Base-by-base conservation (phyloP, 2,329 filamentous ascomycete species). In the Lizonia empirigonia region DNA sequence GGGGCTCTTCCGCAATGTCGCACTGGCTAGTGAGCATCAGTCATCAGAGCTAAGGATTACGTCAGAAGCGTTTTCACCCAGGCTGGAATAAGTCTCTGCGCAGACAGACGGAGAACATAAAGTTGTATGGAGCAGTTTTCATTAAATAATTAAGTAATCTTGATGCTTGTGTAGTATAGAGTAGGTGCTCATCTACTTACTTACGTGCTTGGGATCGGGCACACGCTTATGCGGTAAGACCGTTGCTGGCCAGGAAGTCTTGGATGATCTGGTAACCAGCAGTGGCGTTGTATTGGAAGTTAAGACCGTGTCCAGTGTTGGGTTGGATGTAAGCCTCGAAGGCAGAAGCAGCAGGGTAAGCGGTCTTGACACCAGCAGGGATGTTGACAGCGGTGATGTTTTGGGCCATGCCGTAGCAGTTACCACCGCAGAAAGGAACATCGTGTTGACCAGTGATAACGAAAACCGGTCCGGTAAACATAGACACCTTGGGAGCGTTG, bases 401-500 rank as follows among this genome's bases (percentile, higher is more conserved):
- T 16, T 69, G 73, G 3, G 74, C 63, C 39, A 39, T 39, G 12
- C 47, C 56, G 30, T 56, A 63, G 71, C 84, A 87, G 67, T 87
- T 80, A 20, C 83, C 82, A 3, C 84, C 85, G 52, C 85, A 88
- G 68, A 84, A 87, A 5, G 81, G 79, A 39, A 85, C 80, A 26
- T 74, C 70, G 23, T 60, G 49, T 23, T 65, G 56, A 13, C 85
- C 84, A 24, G 83, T 86, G 50, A 87, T 76, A 40, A 87, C 76
- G 36, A 85, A 69, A 0, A 84, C 82, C 0, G 84, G 82, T 0
- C 83, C 84, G 2, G 63, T 69, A 60, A 82, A 84, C 0, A 64
- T 54, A 44, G 71, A 72, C 6, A 32, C 52, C 54, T 59, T 56
- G 0, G 70, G 74, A 1, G 73, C 67, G 12, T 65, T 72, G 4